Evolutionary conservation across 1,284 basidiomycete species (phyloP), one percentile per base, ranked within the genome.

Genomic region (Puccinia horiana): DNA sequence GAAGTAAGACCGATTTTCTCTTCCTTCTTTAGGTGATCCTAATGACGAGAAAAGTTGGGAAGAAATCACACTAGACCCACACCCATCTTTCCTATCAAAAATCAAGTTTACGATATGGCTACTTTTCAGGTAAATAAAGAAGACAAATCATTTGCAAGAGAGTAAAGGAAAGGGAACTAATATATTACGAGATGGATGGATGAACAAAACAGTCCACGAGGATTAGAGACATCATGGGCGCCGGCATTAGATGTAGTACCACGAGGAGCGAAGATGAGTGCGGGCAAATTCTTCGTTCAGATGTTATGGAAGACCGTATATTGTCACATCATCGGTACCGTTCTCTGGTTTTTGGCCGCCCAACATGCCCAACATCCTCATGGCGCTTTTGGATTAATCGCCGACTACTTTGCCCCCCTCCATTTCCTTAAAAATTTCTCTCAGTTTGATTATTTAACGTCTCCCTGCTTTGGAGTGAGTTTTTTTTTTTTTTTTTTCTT

Each of bases 61-160:
- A 37, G 9, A 78, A 14, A 40, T 35, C 23, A 47, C 61, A 11
- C 23, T 6, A 12, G 29, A 47, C n/a, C 26, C n/a, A 35, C 32
- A 14, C 0, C 80, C 80, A 29, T 81, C 80, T n/a, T 54, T 81
- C 32, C 20, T 61, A 6, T 72, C 75, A 54, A 75, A 63, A 35
- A 40, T 81, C 44, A 81, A 81, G 72, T 81, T 81, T 26, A 65
- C 61, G 11, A 69, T 81, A 52, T 76, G 80, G 80, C 18, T 81
- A 29, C 56, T 81, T n/a, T 81, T 81, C 26, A 74, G 76, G 76
- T 67, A 29, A 44, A 26, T 29, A 23, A 11, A 47, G 44, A 11
- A 47, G 11, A 1, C 44, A 47, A 11, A 8, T 16, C 18, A 47
- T 9, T 14, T 47, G 18, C 6, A 47, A 11, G 44, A 47, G 44